These are phyloP conservation scores for Cercospora canescens DNA, from an alignment of 2,329 filamentous ascomycete species.

Conservation along the genomic window DNA sequence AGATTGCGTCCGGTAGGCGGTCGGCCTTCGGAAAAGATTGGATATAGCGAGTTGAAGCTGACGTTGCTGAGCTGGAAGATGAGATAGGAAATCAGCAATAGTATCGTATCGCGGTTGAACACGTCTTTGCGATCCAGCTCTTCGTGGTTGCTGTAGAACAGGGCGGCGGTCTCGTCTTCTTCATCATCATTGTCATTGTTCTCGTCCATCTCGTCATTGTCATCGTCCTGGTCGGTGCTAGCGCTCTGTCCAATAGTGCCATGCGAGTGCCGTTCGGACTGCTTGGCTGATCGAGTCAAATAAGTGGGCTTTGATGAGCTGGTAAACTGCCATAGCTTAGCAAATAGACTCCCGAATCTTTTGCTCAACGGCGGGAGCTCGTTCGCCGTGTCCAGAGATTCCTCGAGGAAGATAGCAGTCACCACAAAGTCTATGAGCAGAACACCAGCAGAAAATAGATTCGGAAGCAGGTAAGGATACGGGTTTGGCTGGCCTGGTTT, in stretches of 20 bases:
- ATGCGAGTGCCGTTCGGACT: constrained; percentile 13
- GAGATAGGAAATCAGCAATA: constrained; percentile 81
- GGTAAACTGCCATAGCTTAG: constrained; percentile 70
- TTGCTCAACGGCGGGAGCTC: constrained; percentile 61
- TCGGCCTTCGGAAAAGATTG: constrained; percentile 79
- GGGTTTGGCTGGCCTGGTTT: constrained; percentile 51
- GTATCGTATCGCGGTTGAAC: constrained; percentile 76
- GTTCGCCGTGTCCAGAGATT: constrained; percentile 72
- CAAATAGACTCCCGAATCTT: constrained; percentile 61
- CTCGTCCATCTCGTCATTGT: constrained; percentile 27
- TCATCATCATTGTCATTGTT: constrained; percentile 38
- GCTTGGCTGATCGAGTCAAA: constrained; percentile 41
- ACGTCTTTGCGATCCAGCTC: constrained; percentile 60
- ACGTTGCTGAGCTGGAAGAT: constrained; percentile 94
- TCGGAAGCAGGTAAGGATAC: constrained; percentile 84
- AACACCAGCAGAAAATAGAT: constrained; percentile 73
- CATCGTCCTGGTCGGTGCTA: constrained; percentile 13
- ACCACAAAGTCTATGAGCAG: constrained; percentile 72
- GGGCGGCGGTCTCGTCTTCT: constrained; percentile 37
- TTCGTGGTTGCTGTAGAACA: constrained; percentile 44
- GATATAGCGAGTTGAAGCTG: constrained; percentile 92
- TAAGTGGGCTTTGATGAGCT: constrained; percentile 61
- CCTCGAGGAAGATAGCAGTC: constrained; percentile 78
- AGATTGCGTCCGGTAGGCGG: constrained; percentile 76
- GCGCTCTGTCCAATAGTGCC: constrained; percentile 15